Evolutionary conservation across 2,329 filamentous ascomycete species (phyloP).

Genomic region (Cladosporium colombiae): DNA sequence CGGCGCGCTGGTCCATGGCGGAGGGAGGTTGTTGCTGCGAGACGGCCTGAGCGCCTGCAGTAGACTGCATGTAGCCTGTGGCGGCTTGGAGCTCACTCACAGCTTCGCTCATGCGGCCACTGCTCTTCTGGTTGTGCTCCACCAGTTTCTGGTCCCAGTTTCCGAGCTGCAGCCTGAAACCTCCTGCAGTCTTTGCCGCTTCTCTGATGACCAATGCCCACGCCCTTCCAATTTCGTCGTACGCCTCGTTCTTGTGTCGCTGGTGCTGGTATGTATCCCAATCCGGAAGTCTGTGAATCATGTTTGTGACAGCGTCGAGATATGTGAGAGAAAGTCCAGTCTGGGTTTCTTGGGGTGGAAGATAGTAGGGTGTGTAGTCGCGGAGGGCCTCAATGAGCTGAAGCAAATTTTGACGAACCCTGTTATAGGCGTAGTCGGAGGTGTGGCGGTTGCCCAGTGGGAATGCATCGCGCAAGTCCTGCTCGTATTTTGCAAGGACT

Average conservation of each 20-base stretch:
- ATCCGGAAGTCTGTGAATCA: conserved; percentile 85
- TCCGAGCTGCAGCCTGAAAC: conserved; percentile 83
- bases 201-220: conserved; percentile 92
- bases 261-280: conserved; percentile 90
- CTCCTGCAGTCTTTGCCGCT: conserved; percentile 84
- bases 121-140: conserved; percentile 85
- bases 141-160: conserved; percentile 88
- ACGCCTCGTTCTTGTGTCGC: conserved; percentile 90
- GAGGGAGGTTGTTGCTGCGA: conserved; percentile 19
- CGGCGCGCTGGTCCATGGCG: conserved; percentile 42
- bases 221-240: conserved; percentile 91
- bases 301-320: conserved; percentile 83
- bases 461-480: conserved; percentile 73
- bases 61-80: conserved; percentile 74
- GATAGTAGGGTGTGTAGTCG: conserved; percentile 93
- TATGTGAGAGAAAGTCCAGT: conserved; percentile 81
- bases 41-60: conserved; percentile 29
- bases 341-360: conserved; percentile 86
- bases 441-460: conserved; percentile 81
- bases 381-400: conserved; percentile 84
- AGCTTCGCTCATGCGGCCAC: conserved; percentile 77
- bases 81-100: conserved; percentile 73
- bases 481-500: conserved; percentile 80
- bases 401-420: conserved; percentile 77
- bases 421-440: conserved; percentile 92